Base-by-base conservation (phyloP, 2,329 filamentous ascomycete genomes). In the Colletotrichum musicola region DNA sequence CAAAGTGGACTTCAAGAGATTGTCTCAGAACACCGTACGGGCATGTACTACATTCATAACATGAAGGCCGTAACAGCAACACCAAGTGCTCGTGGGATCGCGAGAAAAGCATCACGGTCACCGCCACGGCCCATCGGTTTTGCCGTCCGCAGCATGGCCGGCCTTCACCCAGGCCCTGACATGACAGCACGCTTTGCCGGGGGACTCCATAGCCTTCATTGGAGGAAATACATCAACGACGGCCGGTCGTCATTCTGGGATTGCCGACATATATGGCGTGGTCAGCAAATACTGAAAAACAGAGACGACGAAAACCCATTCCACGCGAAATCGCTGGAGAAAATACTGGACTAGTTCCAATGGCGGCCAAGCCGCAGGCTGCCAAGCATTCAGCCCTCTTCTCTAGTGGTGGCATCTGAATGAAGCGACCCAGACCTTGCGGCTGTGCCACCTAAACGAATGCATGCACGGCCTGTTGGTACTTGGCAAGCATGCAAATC, bases 351-450 rank as follows among this genome's bases (percentile, higher is more conserved):
- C 47, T 44, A 62, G 49, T 30, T 20, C 44, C 6, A 18, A n/a
- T 20, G 12, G 12, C 14, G 16, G 35, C n/a, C 46, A 50, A 20
- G 20, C 7, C 20, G 44, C 51, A 49, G 53, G 3, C 14, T 57
- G 61, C 53, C 53, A 64, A 64, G 61, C 35, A 6, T 2, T 2
- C 4, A 44, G 22, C 30, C 35, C 22, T 13, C 16, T 27, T 44
- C 44, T 64, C 61, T 64, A 57, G 61, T 64, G 61, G 49, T 57
- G 61, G 53, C 20, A 57, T 62, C 47, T 54, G 16, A 38, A 25
- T 18, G n/a, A 5, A 54, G 35, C 54, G 44, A 58, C 53, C n/a
- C 20, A 42, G 12, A 4, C 22, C 30, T 16, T 50, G 50, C 22
- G 30, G 42, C 60, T 63, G 51, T 49, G 51, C 60, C 40, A 38